Evolutionary conservation across 495 filamentous ascomycete species (phyloP), one percentile per base, ranked within the genome.

Genomic region (Penicillium angulare): DNA sequence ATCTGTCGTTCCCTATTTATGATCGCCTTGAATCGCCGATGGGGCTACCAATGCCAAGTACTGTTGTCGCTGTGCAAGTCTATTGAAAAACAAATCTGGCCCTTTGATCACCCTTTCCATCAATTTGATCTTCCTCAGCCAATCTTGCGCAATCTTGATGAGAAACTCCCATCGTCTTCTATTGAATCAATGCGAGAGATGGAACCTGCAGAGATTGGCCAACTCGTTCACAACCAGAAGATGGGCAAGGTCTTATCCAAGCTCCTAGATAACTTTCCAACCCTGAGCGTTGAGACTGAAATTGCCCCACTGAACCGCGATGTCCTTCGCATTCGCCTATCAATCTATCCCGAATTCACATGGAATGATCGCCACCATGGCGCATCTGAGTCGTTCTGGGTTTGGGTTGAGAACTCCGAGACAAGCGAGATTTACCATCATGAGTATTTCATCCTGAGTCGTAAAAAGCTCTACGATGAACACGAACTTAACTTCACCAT

Each of bases 401-500:
- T 97, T 41, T 97, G 95, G 95, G 92, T 97, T 13, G 93, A 99
- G 69, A 95, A 97, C 61, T 97, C 92, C 0, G 95, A 97, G 58
- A 96, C 92, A 0, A 92, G 89, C 1, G 91, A 97, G 64, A 97
- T 99, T 31, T 99, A 95, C 57, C 93, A 99, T 60, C 90, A 96
- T 49, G 93, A 99, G 66, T 96, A 87, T 66, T 97, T 97, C 72
- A 89, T 99, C 43, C 77, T 99, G 5, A 91, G 80, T 45, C 78
- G 90, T 45, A 87, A 82, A 70, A 97, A 95, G 73, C 76, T 97
- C 0, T 81, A 95, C 54, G 89, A 96, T 69, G 88, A 93, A 17
- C 93, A 99, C 58, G 92, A 97, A 61, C 83, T 99, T 20, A 95
- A 95, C 66, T 97, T 99, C 63, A 99, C 93, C 0, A 97, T 99